Evolutionary conservation across 805 yeast genomes (phyloP).

Genomic region (Wickerhamomyces chaumierensis): DNA sequence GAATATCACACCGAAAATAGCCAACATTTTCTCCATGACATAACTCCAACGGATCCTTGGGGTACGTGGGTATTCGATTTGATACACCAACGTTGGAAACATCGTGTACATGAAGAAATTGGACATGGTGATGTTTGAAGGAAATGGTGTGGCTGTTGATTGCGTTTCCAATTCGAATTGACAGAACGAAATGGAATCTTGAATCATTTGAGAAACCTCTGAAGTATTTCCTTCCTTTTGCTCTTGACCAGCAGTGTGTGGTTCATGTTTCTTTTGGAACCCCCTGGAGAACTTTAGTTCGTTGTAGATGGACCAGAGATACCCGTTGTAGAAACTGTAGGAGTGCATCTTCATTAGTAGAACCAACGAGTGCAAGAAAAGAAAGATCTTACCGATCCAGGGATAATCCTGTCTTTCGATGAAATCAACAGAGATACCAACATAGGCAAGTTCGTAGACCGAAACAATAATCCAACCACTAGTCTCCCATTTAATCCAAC

Average conservation of each 20-base stretch:
- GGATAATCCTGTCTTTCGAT: conserved; percentile 52
- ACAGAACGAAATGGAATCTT: conserved; percentile 52
- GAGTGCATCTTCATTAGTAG: conserved; percentile 94
- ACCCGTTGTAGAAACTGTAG: conserved; percentile 84
- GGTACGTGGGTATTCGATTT: conserved; percentile 74
- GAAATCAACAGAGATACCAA: conserved; percentile 41
- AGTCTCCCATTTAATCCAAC: conserved; percentile 44
- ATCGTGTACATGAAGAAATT: conserved; percentile 72
- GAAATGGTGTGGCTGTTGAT: conserved; percentile 41
- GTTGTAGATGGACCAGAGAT: conserved; percentile 53
- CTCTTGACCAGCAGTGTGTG: too few relatives aligned
- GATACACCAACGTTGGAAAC: conserved; percentile 85
- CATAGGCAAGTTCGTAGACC: conserved; percentile 40
- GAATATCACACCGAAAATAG: conserved; percentile 78
- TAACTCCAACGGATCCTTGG: conserved; percentile 55
- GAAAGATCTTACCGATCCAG: conserved; percentile 86
- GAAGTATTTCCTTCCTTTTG: too few relatives aligned
- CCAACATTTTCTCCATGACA: conserved; percentile 57
- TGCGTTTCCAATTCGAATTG: conserved; percentile 58
- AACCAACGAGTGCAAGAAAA: conserved; percentile 76
- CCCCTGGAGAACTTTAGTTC: conserved; percentile 42
- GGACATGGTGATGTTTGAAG: conserved; percentile 49
- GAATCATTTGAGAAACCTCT: conserved; percentile 21
- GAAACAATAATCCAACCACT: conserved; percentile 57
- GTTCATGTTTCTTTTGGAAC: conserved; percentile 30